Conservation (phyloP, 73 alveolate genomes). For the Tetrahymena borealis region DNA sequence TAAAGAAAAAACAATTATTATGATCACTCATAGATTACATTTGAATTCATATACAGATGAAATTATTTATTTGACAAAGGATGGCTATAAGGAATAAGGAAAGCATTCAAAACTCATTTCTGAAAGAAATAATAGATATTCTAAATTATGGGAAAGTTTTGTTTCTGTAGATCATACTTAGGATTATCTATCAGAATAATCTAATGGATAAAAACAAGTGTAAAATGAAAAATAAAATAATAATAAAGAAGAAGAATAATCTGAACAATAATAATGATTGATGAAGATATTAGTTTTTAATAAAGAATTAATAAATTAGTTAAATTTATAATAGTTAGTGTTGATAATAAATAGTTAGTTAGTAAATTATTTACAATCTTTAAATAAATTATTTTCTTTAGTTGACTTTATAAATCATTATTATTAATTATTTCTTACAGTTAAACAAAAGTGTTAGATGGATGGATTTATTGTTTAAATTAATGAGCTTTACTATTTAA, state of each 20-base stretch:
- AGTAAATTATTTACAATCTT: no score
- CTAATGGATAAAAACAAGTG: not conserved
- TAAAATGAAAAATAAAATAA: not conserved
- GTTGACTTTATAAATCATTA: no score
- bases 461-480: no score
- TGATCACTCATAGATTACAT: conserved; percentile 87
- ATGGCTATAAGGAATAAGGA: conserved; percentile 73
- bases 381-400: no score
- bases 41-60: conserved; percentile 78
- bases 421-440: no score
- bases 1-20: conserved; percentile 75
- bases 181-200: not conserved
- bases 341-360: no score
- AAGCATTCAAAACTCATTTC: not conserved
- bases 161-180: not conserved
- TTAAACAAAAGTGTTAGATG: no score
- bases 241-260: not conserved
- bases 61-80: conserved; percentile 68
- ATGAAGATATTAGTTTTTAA: no score
- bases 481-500: no score
- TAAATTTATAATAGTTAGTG: no score
- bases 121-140: not conserved
- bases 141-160: not conserved
- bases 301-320: no score
- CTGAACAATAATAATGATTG: no score